Percentiles rank a stretch among this genome's conserved stretches.
These are phyloP conservation scores for Paxillus involutus DNA, from an alignment of 768 basidiomycete species.

Conservation along the genomic window DNA sequence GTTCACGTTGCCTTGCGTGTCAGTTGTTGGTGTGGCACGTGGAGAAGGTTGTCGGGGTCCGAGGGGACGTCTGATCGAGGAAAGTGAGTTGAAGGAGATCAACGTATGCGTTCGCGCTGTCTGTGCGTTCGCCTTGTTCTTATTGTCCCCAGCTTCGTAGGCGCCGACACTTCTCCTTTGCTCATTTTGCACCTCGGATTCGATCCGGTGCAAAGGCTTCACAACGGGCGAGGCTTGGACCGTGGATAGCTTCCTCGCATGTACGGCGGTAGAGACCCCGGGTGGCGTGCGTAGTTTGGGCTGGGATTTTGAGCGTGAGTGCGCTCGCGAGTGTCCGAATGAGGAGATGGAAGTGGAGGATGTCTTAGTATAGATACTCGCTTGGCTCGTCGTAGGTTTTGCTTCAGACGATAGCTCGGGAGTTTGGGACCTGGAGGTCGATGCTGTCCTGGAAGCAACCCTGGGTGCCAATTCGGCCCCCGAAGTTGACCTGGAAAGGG, in stretches of 20 bases:
- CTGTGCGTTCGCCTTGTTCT: not conserved
- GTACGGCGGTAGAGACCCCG: constrained; percentile 2
- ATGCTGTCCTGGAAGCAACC: not conserved
- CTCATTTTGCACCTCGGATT: constrained; percentile 3
- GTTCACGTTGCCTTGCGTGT: not conserved
- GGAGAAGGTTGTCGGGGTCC: constrained; percentile 22
- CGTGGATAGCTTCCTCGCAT: constrained; percentile 27
- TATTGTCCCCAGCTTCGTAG: constrained; percentile 7
- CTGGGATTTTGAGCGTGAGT: constrained; percentile 36
- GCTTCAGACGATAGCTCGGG: constrained; percentile 1
- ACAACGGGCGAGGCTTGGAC: constrained; percentile 30
- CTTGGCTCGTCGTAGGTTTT: not conserved
- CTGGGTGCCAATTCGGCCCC: constrained; percentile 8
- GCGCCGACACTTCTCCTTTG: not conserved
- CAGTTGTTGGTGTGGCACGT: constrained; percentile 1
- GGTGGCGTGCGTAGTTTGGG: constrained; percentile 28
- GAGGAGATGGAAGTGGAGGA: not conserved
- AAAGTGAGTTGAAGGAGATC: constrained; percentile 20
- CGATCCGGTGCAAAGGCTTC: constrained; percentile 11
- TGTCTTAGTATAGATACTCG: not conserved
- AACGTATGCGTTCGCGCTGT: constrained; percentile 21
- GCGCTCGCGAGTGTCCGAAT: constrained; percentile 3
- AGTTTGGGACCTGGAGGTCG: not conserved
- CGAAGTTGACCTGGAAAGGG: constrained; percentile 13
- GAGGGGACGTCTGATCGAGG: constrained; percentile 21